Base-by-base conservation (phyloP, 176 grass and related monocot species). In the Eleusine coracana region DNA sequence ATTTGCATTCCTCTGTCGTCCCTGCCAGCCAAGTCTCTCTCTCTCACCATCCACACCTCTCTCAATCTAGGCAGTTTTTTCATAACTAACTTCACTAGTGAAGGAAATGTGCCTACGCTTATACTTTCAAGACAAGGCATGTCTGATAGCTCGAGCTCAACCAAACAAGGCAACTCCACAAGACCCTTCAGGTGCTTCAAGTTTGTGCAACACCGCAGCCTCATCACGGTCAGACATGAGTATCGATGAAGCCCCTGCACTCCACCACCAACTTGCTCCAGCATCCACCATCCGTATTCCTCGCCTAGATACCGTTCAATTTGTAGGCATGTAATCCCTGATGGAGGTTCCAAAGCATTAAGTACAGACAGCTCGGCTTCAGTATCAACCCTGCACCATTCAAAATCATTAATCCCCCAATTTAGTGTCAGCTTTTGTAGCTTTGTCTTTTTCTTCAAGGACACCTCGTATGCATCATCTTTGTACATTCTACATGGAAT, bases 21-120 rank as follows among this genome's bases (percentile, higher is more conserved):
- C 31, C 52, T 3, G 20, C 16, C 17, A 55, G 52, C 52, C 15
- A 20, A 20, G 15, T 16, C 20, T 20, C 52, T 55, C 16, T 15
- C 52, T 20, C 16, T 18, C 52, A 20, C 4, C 52, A 74, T 21
- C 71, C 70, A 50, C 31, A 31, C 31, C 31, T 31, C 31, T 31
- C 31, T 2, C 31, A 31, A 31, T 31, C 31, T 31, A 31, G 31
- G 31, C 31, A 31, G 31, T 31, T 31, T 31, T 31, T 31, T 31
- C 31, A 31, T 31, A 31, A 31, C 42, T 44, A 44, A 9, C 41
- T 44, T 44, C 41, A 51, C 16, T 0, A 78, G 16, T 0, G 60
- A 46, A 78, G 76, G 76, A 50, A 78, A 78, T 12, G 76, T 60
- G 0, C 76, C 76, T 50, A 39, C 76, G 0, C 75, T 46, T 64